Percentiles rank a stretch among this genome's conserved stretches.
phyloP scores from a whole-genome alignment of 305 asterid genomes.

The Fraxinus latifolia region DNA sequence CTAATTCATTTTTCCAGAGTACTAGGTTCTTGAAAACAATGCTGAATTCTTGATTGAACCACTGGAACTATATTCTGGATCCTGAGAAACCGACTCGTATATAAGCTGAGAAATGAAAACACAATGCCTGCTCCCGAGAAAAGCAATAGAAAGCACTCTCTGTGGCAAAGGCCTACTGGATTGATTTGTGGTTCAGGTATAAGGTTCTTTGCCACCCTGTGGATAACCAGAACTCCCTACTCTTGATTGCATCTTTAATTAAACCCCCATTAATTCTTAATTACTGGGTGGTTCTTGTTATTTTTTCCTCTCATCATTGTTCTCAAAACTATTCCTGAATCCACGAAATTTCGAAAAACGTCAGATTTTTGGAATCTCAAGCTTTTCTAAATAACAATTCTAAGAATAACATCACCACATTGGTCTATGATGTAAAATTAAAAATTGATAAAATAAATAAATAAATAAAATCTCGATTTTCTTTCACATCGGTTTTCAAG shows the following conservation, averaged over 20 bases:
- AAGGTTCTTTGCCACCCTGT: constrained; percentile 68
- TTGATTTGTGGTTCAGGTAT: constrained; percentile 31
- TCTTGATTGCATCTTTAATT: constrained; percentile 6
- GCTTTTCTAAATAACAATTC: neutral
- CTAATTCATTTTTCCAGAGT: constrained; percentile 53
- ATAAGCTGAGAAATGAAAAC: constrained; percentile 65
- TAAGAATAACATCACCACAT: neutral
- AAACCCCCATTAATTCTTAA: neutral
- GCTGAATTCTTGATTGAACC: constrained; percentile 39
- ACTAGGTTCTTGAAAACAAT: constrained; percentile 35
- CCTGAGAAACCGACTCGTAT: constrained; percentile 61
- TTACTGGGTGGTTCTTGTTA: neutral
- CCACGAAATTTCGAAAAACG: neutral
- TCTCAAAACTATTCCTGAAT: neutral
- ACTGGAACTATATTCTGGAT: constrained; percentile 34
- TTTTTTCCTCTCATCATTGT: neutral
- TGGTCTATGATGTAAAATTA: neutral
- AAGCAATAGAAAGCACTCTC: constrained; percentile 57
- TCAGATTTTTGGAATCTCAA: neutral
- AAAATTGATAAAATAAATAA: neutral
- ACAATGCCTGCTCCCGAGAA: constrained; percentile 58
- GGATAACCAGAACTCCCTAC: constrained; percentile 5
- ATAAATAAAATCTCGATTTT: neutral
- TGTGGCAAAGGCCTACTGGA: constrained; percentile 63
- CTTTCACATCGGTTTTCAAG: neutral